These are phyloP conservation scores for Forsythia suspensa DNA, from an alignment of 257 asterid species.

Conservation along the genomic window DNA sequence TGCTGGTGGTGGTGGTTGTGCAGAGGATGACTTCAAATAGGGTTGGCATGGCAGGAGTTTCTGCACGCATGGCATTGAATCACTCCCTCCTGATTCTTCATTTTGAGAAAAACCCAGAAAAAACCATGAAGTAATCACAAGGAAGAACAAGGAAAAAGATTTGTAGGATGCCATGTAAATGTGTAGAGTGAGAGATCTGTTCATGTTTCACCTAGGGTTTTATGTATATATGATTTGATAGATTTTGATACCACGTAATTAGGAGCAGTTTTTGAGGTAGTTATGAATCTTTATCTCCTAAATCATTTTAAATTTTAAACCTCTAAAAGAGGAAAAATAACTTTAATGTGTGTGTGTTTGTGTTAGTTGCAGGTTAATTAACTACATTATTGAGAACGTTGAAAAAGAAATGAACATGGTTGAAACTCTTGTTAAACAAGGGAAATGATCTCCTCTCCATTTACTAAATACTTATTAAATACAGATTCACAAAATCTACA, in stretches of 20 bases:
- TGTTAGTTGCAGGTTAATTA: too few relatives aligned
- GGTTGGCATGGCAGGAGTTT: slow-evolving; percentile 47
- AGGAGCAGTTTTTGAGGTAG: neutral
- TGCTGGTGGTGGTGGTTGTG: slow-evolving; percentile 30
- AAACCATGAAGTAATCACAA: slow-evolving; percentile 17
- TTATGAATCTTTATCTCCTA: neutral
- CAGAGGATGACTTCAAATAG: slow-evolving; percentile 26
- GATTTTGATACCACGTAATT: neutral
- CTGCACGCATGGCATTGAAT: slow-evolving; percentile 37
- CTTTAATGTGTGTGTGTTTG: too few relatives aligned
- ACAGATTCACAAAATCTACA: too few relatives aligned
- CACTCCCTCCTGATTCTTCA: slow-evolving; percentile 2
- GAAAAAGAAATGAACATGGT: too few relatives aligned
- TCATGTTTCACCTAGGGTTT: neutral
- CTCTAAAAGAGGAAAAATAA: too few relatives aligned
- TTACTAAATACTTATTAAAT: too few relatives aligned
- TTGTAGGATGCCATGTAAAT: slow-evolving; percentile 19
- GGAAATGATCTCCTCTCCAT: too few relatives aligned
- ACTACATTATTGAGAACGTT: too few relatives aligned
- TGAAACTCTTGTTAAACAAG: too few relatives aligned
- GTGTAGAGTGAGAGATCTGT: neutral
- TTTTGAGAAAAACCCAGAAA: slow-evolving; percentile 22
- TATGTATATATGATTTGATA: neutral
- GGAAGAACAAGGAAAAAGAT: neutral
- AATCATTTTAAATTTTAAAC: too few relatives aligned